Base-by-base conservation (phyloP, 306 rosid species). In the Spatholobus suberectus region DNA sequence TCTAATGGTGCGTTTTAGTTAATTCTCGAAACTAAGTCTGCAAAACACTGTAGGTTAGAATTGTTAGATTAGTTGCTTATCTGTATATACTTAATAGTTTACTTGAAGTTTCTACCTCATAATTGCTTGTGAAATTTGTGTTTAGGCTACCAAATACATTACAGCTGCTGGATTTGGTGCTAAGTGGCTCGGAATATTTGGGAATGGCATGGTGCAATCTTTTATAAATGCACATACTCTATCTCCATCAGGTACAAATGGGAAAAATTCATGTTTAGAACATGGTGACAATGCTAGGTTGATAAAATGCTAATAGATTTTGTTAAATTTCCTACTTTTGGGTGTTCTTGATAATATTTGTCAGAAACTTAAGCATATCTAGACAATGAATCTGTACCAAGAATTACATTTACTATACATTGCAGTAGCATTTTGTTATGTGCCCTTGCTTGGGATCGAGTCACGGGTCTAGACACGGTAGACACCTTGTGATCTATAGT, bases 101-200 rank as follows among this genome's bases (percentile, higher is more conserved):
- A 55, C 29, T 62, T 82, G 76, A 8, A 10, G 37, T 70, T 14
- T 81, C 81, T 54, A 32, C 57, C 74, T 82, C 62, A 62, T 80
- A 71, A 81, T 82, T 75, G 32, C 77, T 77, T 80, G 40, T 80
- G 34, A 84, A 80, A 80, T 86, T 83, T 77, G 72, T 87, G 83
- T 88, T 81, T 81, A 96, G 98, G 94, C 96, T 78, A 94, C 90
- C 90, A 92, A 94, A 80, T 90, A 89, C 92, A 90, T 96, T 82
- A 94, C 98, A 32, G 92, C 89, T 75, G 99, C 95, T 73, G 98
- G 98, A 79, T 96, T 96, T 91, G 99, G 98, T 34, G 99, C 99
- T 55, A 87, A 76, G 85, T 88, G 94, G 89, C 98, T 96, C 66
- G 99, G 92, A 58, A 87, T 92, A 83, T 96, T 94, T 83, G 91